Percentiles rank a stretch among this genome's conserved stretches.
Evolutionary conservation across 805 yeast species (phyloP).

Genomic region (Myxozyma vanderwaltii): DNA sequence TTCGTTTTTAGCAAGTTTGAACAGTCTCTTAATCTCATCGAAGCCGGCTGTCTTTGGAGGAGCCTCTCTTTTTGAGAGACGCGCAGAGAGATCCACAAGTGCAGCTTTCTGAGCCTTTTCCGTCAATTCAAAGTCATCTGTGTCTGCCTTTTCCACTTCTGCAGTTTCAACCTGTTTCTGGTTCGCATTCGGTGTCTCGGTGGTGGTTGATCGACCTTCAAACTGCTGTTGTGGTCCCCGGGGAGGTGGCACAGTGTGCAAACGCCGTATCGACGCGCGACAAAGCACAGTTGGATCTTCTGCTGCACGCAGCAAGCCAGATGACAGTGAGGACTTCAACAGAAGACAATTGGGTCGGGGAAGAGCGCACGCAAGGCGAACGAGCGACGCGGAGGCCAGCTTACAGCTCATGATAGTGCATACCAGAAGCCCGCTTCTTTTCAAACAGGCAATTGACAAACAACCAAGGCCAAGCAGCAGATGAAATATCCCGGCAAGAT

Average conservation of each 20-base stretch:
- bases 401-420: conserved; percentile 2
- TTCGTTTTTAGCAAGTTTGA: conserved; percentile 61
- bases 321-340: not conserved
- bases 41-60: conserved; percentile 33
- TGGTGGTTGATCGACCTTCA: no score
- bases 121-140: conserved; percentile 17
- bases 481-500: not conserved
- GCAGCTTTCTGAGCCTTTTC: conserved; percentile 35
- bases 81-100: conserved; percentile 33
- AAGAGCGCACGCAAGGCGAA: conserved; percentile 1
- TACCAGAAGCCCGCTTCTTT: not conserved
- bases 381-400: conserved; percentile 8
- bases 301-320: no score
- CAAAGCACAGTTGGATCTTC: not conserved
- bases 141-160: not conserved
- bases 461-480: not conserved
- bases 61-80: conserved; percentile 29
- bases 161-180: not conserved
- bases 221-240: no score
- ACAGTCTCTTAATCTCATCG: conserved; percentile 51
- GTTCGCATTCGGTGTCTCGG: no score
- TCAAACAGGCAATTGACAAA: not conserved
- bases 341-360: no score
- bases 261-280: not conserved
- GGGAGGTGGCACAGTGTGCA: not conserved